These are phyloP conservation scores for Thalia dealbata DNA, from an alignment of 176 grass and related monocot species.

Conservation along the genomic window DNA sequence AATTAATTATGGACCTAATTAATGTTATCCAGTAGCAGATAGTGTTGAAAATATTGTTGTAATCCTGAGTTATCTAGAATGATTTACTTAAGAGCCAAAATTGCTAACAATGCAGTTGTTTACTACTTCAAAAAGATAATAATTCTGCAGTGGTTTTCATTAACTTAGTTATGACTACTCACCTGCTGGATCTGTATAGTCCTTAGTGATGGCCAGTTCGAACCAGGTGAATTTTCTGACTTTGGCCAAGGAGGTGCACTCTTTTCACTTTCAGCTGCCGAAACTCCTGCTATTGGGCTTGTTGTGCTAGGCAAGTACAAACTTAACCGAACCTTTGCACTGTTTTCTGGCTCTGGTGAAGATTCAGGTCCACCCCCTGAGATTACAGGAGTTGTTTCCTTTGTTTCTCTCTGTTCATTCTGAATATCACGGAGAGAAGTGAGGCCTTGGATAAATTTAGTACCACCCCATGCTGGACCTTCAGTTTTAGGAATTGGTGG, in stretches of 20 bases:
- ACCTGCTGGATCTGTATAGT: constrained; percentile 99
- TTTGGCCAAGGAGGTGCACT: constrained; percentile 77
- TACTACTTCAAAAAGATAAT: constrained; percentile 6
- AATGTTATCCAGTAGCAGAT: too few species aligned
- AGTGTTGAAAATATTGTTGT: too few species aligned
- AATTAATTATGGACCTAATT: too few species aligned
- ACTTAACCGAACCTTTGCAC: constrained; percentile 34
- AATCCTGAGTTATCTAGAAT: too few species aligned
- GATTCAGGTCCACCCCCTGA: constrained; percentile 34
- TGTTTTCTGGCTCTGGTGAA: constrained; percentile 29
- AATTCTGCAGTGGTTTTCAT: neutral
- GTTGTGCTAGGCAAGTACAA: constrained; percentile 56
- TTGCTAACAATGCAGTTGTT: neutral
- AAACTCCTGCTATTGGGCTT: constrained; percentile 36
- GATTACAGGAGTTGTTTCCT: constrained; percentile 22
- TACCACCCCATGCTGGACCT: constrained; percentile 88
- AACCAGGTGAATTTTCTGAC: constrained; percentile 50
- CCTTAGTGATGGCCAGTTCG: constrained; percentile 67
- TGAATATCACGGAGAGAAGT: constrained; percentile 89
- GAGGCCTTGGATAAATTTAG: constrained; percentile 50
- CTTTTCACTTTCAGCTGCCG: constrained; percentile 61
- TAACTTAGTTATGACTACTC: constrained; percentile 5
- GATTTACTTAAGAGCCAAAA: neutral
- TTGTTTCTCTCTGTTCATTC: constrained; percentile 70
- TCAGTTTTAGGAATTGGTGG: constrained; percentile 58